Evolutionary conservation across 2,329 filamentous ascomycete species (phyloP).

Genomic region (Spiromastix sp.): DNA sequence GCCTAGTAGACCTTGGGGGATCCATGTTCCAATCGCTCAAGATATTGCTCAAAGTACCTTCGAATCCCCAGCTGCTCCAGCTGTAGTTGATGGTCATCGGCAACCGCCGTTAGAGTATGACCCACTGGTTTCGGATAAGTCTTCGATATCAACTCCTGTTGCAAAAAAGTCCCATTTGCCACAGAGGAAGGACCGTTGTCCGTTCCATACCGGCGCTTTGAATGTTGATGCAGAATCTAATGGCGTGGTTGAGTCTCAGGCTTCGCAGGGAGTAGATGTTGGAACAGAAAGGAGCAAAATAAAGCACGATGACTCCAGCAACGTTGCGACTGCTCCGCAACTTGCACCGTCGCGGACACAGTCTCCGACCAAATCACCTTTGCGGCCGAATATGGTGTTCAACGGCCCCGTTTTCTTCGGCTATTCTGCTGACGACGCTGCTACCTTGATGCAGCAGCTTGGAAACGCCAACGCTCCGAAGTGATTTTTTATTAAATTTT

Average conservation of each 20-base stretch:
- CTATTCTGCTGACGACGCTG: conserved; percentile 74
- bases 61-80: conserved; percentile 16
- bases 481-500: no score
- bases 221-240: conserved; percentile 12
- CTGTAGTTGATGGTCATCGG: conserved; percentile 12
- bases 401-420: conserved; percentile 92
- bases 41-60: conserved; percentile 21
- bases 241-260: neutral
- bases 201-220: conserved; percentile 23
- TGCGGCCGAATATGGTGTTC: conserved; percentile 54
- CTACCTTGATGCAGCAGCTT: conserved; percentile 58
- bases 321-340: conserved; percentile 1
- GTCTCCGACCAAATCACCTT: conserved; percentile 9
- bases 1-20: conserved; percentile 87
- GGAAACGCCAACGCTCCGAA: conserved; percentile 1
- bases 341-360: conserved; percentile 1
- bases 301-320: conserved; percentile 10
- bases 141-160: conserved; percentile 6
- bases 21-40: conserved; percentile 60
- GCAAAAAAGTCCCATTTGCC: conserved; percentile 4
- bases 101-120: conserved; percentile 12
- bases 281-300: conserved; percentile 4
- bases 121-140: conserved; percentile 9
- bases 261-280: neutral
- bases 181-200: conserved; percentile 23